Percentiles rank a stretch among this genome's conserved stretches.
phyloP scores from a whole-genome alignment of 805 yeast species.

The Cyberlindnera maclurae region DNA sequence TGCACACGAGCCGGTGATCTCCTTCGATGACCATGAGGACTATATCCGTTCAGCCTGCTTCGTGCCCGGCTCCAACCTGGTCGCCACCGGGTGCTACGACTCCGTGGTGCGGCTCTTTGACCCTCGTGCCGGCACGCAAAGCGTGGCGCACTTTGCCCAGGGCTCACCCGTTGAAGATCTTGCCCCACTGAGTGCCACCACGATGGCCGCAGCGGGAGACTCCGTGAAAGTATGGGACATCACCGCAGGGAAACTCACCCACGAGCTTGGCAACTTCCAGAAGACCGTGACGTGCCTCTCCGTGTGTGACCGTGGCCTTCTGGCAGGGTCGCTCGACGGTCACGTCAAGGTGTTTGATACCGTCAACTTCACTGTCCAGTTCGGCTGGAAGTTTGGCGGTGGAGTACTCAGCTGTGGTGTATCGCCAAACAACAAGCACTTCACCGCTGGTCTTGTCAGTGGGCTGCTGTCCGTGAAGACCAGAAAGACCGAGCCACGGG shows the following conservation, averaged over 20 bases:
- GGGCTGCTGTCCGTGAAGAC: slow-evolving; percentile 89
- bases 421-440: slow-evolving; percentile 80
- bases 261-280: slow-evolving; percentile 79
- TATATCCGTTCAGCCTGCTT: slow-evolving; percentile 80
- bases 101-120: slow-evolving; percentile 81
- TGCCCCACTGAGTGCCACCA: slow-evolving; percentile 64
- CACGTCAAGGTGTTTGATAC: slow-evolving; percentile 93
- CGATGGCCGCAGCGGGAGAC: slow-evolving; percentile 70
- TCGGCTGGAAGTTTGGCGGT: slow-evolving; percentile 96
- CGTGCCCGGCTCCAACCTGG: slow-evolving; percentile 70
- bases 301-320: slow-evolving; percentile 57
- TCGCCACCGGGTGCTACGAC: slow-evolving; percentile 94
- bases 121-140: slow-evolving; percentile 50
- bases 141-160: slow-evolving; percentile 64
- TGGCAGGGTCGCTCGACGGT: slow-evolving; percentile 95
- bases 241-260: slow-evolving; percentile 62
- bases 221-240: slow-evolving; percentile 88
- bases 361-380: slow-evolving; percentile 76
- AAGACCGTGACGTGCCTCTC: slow-evolving; percentile 87
- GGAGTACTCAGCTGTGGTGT: slow-evolving; percentile 87
- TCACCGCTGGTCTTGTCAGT: slow-evolving; percentile 86
- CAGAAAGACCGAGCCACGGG: slow-evolving; percentile 33
- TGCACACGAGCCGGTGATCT: slow-evolving; percentile 62
- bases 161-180: slow-evolving; percentile 81
- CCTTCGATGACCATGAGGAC: slow-evolving; percentile 73